Evolutionary conservation across 2,329 filamentous ascomycete genomes (phyloP), one percentile per base, ranked within the genome.

Genomic region (Aurifilum marmelostoma): DNA sequence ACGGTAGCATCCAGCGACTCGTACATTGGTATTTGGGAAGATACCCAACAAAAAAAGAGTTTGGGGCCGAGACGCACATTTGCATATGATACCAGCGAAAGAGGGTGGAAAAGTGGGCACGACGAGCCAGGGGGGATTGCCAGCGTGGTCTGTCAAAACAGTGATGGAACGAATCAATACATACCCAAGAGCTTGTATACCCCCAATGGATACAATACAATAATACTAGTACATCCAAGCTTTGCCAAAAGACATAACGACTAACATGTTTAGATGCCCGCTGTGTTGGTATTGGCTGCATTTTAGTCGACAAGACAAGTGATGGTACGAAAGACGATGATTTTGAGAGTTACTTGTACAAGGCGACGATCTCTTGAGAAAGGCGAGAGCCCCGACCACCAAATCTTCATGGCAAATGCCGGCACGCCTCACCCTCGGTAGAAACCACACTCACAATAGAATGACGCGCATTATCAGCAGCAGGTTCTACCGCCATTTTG

Each of bases 21-120:
- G 5, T 60, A 21, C 29, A 24, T 41, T 52, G 52, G n/a, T 27
- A 43, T 21, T 18, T 39, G n/a, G 43, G 52, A 60, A 68, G 41
- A 21, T 5, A 47, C 29, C 14, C 21, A 21, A 47, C 18, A 47
- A 1, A 18, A n/a, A 47, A 21, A n/a, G 2, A 2, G 21, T n/a
- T n/a, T 32, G 64, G 50, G 37, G 43, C 59, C n/a, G 54, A 47
- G 24, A 61, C 27, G 60, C 62, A 43, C 34, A 47, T 58, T 68
- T 66, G 69, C 69, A 70, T 68, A 63, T 64, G 69, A 70, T 70
- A 70, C 69, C 69, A 64, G 18, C 43, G 29, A 54, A 59, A n/a
- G 32, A 18, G 56, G 29, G 32, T 18, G 16, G 47, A 32, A 12
- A 16, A 16, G 32, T 29, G 18, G 56, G 18, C 14, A n/a, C 21